phyloP scores from a whole-genome alignment of 768 basidiomycete species.

The Strobilomyces dryophilus region DNA sequence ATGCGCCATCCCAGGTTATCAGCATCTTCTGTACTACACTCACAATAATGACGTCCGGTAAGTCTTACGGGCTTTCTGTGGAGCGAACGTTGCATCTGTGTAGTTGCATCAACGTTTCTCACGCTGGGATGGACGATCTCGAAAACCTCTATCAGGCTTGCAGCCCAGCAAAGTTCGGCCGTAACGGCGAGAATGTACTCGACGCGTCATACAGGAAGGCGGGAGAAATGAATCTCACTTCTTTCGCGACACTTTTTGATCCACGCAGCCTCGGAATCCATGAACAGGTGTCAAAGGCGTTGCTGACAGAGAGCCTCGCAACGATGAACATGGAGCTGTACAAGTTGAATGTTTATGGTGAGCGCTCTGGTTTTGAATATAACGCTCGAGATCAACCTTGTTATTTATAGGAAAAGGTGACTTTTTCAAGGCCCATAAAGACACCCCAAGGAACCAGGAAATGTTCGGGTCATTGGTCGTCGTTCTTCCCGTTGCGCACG shows the following conservation, averaged over 20 bases:
- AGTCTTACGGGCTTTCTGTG: neutral
- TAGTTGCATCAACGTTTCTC: neutral
- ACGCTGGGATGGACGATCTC: neutral
- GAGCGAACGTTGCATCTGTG: too few species aligned
- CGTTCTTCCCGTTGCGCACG: neutral
- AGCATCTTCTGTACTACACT: neutral
- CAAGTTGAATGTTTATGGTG: slow-evolving; percentile 21
- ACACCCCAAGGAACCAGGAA: neutral
- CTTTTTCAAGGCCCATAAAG: slow-evolving; percentile 10
- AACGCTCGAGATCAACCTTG: too few species aligned
- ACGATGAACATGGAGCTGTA: slow-evolving; percentile 28
- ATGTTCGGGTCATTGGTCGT: neutral
- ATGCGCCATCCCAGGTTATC: neutral
- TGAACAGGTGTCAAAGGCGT: neutral
- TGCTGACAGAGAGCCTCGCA: neutral
- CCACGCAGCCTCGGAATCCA: neutral
- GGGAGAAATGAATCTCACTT: slow-evolving; percentile 37
- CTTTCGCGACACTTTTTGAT: slow-evolving; percentile 28
- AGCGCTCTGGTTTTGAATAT: neutral
- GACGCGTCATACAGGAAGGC: slow-evolving; percentile 35
- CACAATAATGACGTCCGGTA: neutral
- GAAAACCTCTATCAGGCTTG: neutral
- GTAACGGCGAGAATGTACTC: neutral
- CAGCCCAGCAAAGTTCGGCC: neutral
- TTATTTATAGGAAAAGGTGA: neutral